Percentiles rank a stretch among this genome's conserved stretches.
phyloP scores from a whole-genome alignment of 2,329 filamentous ascomycete genomes.

The Microascus cirrosus region DNA sequence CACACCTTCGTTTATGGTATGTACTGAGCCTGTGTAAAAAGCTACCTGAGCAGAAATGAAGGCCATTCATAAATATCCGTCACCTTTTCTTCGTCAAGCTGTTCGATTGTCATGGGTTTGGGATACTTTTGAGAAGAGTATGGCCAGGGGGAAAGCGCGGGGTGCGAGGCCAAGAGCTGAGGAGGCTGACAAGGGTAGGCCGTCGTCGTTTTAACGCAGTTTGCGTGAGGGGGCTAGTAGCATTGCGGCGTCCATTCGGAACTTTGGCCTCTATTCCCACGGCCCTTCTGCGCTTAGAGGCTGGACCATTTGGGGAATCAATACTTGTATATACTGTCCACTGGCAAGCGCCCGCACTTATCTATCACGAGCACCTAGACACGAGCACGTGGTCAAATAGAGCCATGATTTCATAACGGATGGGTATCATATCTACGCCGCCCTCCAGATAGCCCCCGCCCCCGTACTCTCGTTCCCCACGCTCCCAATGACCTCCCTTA shows the following conservation, averaged over 20 bases:
- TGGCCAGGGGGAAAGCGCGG: no score
- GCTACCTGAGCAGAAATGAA: not conserved
- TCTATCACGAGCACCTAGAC: not conserved
- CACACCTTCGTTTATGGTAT: not conserved
- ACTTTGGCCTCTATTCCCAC: no score
- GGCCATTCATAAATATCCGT: not conserved
- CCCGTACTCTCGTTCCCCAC: slow-evolving; percentile 22
- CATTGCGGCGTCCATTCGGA: no score
- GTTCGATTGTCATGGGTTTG: not conserved
- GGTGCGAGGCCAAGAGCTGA: no score
- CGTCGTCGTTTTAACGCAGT: no score
- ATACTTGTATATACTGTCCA: no score
- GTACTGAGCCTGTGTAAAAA: not conserved
- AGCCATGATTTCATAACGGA: not conserved
- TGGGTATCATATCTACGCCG: slow-evolving; percentile 11
- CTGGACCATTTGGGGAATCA: no score
- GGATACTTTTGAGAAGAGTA: not conserved
- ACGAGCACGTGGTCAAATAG: not conserved
- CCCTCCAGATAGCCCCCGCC: slow-evolving; percentile 38
- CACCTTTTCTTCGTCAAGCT: not conserved
- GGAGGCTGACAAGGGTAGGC: no score
- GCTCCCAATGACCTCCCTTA: slow-evolving; percentile 38
- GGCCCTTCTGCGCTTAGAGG: no score
- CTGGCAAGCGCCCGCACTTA: no score
- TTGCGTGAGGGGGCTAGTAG: no score